These are phyloP conservation scores for Flaveria bidentis DNA, from an alignment of 129 eudicot genomes.

Conservation along the genomic window DNA sequence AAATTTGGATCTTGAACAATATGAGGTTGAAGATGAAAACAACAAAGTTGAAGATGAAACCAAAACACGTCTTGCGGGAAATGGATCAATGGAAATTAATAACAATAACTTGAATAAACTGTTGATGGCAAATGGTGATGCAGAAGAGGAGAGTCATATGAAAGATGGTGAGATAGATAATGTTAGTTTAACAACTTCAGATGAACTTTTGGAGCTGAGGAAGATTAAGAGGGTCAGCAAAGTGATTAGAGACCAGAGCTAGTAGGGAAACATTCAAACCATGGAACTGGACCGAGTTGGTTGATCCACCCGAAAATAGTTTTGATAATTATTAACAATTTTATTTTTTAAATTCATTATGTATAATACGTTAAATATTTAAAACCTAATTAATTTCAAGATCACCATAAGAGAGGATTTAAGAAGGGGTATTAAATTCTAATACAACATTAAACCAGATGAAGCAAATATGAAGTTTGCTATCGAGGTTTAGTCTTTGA, in stretches of 20 bases:
- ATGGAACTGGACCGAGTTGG: neutral
- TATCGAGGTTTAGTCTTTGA: no score
- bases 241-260: slow-evolving; percentile 6
- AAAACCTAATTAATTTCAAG: neutral
- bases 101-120: neutral
- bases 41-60: slow-evolving; percentile 15
- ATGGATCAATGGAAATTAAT: slow-evolving; percentile 5
- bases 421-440: no score
- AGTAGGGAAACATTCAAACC: neutral
- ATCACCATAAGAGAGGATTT: neutral
- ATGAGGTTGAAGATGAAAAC: slow-evolving; percentile 16
- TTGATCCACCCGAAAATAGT: neutral
- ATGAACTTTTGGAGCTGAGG: slow-evolving; percentile 25
- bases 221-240: slow-evolving; percentile 32
- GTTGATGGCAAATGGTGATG: neutral
- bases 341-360: neutral
- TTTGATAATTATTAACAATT: neutral
- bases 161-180: slow-evolving; percentile 18
- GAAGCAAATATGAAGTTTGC: no score
- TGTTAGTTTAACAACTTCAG: slow-evolving; percentile 22
- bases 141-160: neutral
- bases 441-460: no score
- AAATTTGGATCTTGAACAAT: slow-evolving; percentile 4
- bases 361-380: neutral
- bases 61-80: neutral